Base-by-base conservation (phyloP, 768 basidiomycete genomes). In the Coprinellus aureogranulatus region DNA sequence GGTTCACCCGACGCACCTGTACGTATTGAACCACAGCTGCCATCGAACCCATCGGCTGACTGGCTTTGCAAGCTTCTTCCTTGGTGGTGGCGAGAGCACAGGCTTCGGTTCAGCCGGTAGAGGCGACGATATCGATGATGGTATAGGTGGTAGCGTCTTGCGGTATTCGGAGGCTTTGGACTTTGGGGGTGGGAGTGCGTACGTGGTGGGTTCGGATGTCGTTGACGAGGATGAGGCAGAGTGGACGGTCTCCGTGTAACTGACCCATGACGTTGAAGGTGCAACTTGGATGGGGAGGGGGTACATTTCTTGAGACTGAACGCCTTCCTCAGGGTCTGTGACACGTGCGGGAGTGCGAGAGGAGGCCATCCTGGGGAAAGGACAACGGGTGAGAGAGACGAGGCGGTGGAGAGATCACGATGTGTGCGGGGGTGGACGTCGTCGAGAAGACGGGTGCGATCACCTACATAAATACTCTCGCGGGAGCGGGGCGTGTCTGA, bases 11-110 rank as follows among this genome's bases (percentile, higher is more conserved):
- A 61, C 77, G 8, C 57, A 86, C 89, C 88, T 77, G 65, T 92
- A 92, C 0, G 85, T 86, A 64, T 92, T 89, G 70, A 86, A 91
- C 90, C 90, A 92, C 25, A 90, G 70, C 55, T 79, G 79, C 68
- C 85, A 84, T 47, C 77, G 70, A 55, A 88, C 83, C 75, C 81
- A 83, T 40, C 79, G 77, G 37, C 81, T 79, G 70, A 73, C 67
- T 78, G 78, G 66, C 69, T 73, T 65, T 60, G 60, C 61, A 41
- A 60, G 31, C 59, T 50, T 57, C 61, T 66, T 57, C 57, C 66
- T 61, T 41, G 64, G 53, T 14, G 49, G 57, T 27, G 39, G 50
- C 30, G 57, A 37, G 9, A 40, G 37, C 39, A 39, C 16, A 23
- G 47, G 20, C 1, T 20, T 39, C n/a, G 49, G 56, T 28, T 59